Base-by-base conservation (phyloP, 2,329 filamentous ascomycete species). In the Periconia digitata region DNA sequence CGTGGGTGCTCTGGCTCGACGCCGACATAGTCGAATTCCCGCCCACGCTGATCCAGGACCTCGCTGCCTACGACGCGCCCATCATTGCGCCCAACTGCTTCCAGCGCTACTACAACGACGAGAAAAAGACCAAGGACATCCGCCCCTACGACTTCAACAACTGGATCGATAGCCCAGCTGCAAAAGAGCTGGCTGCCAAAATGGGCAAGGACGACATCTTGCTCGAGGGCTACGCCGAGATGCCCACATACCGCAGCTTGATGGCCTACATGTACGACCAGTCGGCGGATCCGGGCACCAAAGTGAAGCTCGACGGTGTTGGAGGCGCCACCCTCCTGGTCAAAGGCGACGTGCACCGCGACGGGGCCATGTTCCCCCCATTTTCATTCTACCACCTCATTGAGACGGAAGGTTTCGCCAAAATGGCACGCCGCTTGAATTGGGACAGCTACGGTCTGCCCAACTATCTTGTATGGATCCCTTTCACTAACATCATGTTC, bases 1-100 rank as follows among this genome's bases (percentile, higher is more conserved):
- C 90, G 0, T 99, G 94, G 94, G 92, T 99, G 27, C 79, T 99
- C 20, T 99, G 94, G 94, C 80, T 99, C 23, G 94, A 99, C 67
- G 82, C 86, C 32, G 94, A 99, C 70, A 87, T 99, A 55, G 69
- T 99, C 59, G 94, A 99, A 75, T 90, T 90, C 4, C 94, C 92
- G 0, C 77, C 84, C 0, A 81, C 84, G 2, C 77, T 99, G 43
- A 95, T 99, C 58, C 90, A 99, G 70, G 94, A 99, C 67, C 82
- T 99, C 17, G 92, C 94, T 3, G 74, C 78, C 8, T 90, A 95
- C 72, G 84, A 97, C 73, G 90, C 94, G 73, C 82, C 90, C n/a
- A 83, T 99, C 54, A 88, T 97, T 46, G 91, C 92, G 1, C 90
- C 94, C 43, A 99, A 99, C 70, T 97, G 92, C 78, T 96, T 88